These are phyloP conservation scores for Polyporus tsugae DNA, from an alignment of 1,284 basidiomycete genomes.

Conservation along the genomic window DNA sequence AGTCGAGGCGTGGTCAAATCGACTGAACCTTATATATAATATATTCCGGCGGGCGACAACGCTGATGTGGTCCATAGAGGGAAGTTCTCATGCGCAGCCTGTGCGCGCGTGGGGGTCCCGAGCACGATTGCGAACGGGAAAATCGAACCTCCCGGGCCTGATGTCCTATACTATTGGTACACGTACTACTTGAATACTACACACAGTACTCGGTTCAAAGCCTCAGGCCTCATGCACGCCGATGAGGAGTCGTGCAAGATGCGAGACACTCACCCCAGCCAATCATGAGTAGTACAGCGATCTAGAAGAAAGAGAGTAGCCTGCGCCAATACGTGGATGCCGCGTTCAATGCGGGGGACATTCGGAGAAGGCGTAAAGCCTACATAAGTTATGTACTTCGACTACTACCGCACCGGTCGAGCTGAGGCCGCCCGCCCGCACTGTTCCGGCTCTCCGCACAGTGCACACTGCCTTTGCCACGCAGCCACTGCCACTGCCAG, in stretches of 20 bases:
- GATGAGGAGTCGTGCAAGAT: not conserved
- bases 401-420: no score
- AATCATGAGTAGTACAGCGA: not conserved
- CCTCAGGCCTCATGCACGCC: not conserved
- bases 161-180: not conserved
- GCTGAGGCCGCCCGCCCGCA: no score
- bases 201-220: not conserved
- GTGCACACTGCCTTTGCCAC: no score
- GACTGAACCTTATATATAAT: not conserved
- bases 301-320: not conserved
- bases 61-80: not conserved
- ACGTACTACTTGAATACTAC: conserved; percentile 2
- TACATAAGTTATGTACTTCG: no score
- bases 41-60: not conserved
- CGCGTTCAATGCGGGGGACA: not conserved
- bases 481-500: no score
- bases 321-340: not conserved
- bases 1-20: not conserved
- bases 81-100: not conserved
- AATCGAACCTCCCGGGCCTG: not conserved
- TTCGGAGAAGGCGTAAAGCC: not conserved
- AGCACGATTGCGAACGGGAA: not conserved
- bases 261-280: not conserved
- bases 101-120: not conserved
- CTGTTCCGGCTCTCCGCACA: no score